Evolutionary conservation across 225 moss, liverwort and hornwort species (phyloP).

Genomic region (Lunularia cruciata): DNA sequence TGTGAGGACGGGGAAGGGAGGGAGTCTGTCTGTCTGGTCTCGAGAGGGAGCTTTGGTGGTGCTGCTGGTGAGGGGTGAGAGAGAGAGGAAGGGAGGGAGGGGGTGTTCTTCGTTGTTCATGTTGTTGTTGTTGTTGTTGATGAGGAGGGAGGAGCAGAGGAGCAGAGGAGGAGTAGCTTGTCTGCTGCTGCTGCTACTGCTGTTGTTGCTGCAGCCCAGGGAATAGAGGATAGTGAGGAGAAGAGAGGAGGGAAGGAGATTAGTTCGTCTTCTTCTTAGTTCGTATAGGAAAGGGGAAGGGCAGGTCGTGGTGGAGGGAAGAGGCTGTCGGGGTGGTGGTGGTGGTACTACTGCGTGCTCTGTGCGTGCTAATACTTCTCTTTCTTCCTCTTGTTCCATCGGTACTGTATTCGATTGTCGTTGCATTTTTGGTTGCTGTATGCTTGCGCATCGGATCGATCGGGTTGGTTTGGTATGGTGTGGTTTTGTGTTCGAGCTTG

Average conservation of each 20-base stretch:
- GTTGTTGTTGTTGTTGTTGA: constrained; percentile 6
- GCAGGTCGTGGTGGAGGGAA: neutral
- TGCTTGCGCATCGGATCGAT: constrained; percentile 7
- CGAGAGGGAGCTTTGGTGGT: neutral
- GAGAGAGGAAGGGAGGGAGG: neutral
- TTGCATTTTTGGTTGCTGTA: constrained; percentile 8
- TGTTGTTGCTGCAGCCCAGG: neutral
- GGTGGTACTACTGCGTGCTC: constrained; percentile 1
- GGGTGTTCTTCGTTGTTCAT: neutral
- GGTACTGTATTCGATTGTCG: neutral
- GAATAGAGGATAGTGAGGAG: neutral
- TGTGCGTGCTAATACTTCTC: no score
- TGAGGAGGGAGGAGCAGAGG: constrained; percentile 12
- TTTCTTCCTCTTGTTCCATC: constrained; percentile 2
- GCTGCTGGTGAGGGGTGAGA: neutral
- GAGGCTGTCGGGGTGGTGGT: constrained; percentile 1
- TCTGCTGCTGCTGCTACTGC: constrained; percentile 15
- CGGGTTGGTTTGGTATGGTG: neutral
- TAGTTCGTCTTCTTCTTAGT: neutral
- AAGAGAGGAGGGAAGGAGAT: neutral
- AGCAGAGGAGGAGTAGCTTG: constrained; percentile 17
- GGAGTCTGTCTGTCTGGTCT: neutral
- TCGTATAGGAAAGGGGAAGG: neutral
- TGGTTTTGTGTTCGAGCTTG: constrained; percentile 2
- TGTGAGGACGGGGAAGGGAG: neutral